A percentile compares a stretch with the other conserved stretches of the same genome.
Evolutionary conservation across 176 grass and related monocot species (phyloP).

Genomic region (Cenchrus purpureus): DNA sequence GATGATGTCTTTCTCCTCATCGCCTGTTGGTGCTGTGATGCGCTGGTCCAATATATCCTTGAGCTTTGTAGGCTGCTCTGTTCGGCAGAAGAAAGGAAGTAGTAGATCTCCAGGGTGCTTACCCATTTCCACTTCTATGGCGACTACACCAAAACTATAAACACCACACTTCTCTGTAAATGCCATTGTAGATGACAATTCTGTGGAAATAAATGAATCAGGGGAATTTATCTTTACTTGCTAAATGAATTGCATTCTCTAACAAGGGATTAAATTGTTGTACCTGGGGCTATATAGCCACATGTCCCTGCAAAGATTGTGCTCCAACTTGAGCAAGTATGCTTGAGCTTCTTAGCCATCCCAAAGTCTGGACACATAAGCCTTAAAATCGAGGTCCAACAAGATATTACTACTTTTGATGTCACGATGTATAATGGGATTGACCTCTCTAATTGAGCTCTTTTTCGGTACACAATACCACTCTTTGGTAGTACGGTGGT

Average conservation of each 20-base stretch:
- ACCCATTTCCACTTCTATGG: constrained; percentile 40
- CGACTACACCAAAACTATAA: constrained; percentile 24
- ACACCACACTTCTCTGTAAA: constrained; percentile 38
- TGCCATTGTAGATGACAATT: constrained; percentile 22
- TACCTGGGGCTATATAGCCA: constrained; percentile 49
- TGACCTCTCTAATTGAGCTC: too few species aligned
- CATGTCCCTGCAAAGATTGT: constrained; percentile 41
- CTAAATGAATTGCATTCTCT: background rate
- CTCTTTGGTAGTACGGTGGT: too few species aligned
- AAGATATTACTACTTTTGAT: constrained; percentile 50
- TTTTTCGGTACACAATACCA: too few species aligned
- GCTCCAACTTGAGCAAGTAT: constrained; percentile 32
- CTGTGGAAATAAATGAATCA: background rate
- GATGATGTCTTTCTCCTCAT: constrained; percentile 23
- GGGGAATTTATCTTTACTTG: background rate
- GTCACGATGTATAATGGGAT: constrained; percentile 34
- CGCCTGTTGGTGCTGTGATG: background rate
- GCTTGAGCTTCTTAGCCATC: constrained; percentile 35
- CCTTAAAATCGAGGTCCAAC: constrained; percentile 2
- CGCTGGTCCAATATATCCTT: constrained; percentile 17
- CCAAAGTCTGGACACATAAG: constrained; percentile 40
- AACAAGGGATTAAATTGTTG: too few species aligned
- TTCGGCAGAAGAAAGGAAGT: constrained; percentile 43
- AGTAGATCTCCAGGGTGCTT: constrained; percentile 27
- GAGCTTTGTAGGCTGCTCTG: background rate